Evolutionary conservation across 495 filamentous ascomycete species (phyloP), one percentile per base, ranked within the genome.

Genomic region (Xylaria telfairii): DNA sequence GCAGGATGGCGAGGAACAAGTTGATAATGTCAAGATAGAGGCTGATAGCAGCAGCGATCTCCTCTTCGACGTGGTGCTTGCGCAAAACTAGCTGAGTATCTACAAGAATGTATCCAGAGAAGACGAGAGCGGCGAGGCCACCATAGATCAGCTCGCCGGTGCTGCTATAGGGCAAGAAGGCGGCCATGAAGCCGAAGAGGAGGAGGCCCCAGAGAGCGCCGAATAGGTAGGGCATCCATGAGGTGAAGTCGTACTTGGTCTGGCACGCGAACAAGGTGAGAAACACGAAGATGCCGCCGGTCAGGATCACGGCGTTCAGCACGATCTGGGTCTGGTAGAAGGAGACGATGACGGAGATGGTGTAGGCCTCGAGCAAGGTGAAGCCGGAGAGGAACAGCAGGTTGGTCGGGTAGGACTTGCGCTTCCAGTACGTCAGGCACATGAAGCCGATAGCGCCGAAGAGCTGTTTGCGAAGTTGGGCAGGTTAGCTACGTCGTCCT

Each of bases 21-120:
- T 99, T 99, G 83, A 99, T 91, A 74, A 99, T 90, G 80, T 99
- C 96, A 49, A 99, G 84, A 79, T 99, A 99, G 59, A 99, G 87
- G 76, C 92, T 93, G 78, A 99, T 97, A 1, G 94, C 91, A 61
- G 96, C 96, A 0, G 94, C 95, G 78, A 99, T 98, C 87, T 99
- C 96, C 87, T 99, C 96, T 83, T 99, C 96, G 64, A 97, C 94
- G 77, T 99, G 96, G 76, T 97, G 95, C 79, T 96, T 93, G 71
- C 94, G 89, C 88, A 99, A 90, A 37, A 99, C 89, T 61, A 99
- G 82, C 87, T 98, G 95, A 2, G 96, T 99, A 79, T 99, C 96
- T 24, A 98, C 93, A 5, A 99, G 85, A 71, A 98, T 95, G 79
- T 98, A 99, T 0, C 86, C 95, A 42, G 89, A 92, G 86, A 99